Conservation (phyloP, 2,329 filamentous ascomycete species). For the Tolypocladium capitatum region DNA sequence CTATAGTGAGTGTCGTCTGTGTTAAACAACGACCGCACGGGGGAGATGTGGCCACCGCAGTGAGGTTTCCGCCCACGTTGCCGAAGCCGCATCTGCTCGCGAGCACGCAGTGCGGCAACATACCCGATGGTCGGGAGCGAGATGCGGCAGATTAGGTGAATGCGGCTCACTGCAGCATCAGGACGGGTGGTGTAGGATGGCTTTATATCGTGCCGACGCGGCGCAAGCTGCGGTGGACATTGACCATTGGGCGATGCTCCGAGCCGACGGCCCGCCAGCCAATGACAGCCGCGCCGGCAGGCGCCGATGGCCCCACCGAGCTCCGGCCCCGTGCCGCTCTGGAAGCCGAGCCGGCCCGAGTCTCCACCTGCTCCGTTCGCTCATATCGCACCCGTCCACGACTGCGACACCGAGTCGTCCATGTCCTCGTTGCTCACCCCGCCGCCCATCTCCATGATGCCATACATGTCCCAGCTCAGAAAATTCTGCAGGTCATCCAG, state of each 20-base stretch:
- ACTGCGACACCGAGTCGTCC: slow-evolving; percentile 19
- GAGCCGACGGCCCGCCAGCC: slow-evolving; percentile 1
- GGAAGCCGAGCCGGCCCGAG: background rate
- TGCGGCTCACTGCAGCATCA: background rate
- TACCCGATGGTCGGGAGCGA: no score
- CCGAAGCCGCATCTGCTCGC: no score
- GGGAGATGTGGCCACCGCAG: no score
- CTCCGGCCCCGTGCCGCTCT: background rate
- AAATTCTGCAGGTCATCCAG: slow-evolving; percentile 25
- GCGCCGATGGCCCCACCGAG: slow-evolving; percentile 2
- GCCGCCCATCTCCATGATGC: slow-evolving; percentile 26
- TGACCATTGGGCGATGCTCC: slow-evolving; percentile 4
- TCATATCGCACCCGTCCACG: slow-evolving; percentile 12
- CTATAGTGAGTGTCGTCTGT: no score
- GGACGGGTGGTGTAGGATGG: slow-evolving; percentile 4
- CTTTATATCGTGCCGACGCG: background rate
- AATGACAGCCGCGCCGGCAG: background rate
- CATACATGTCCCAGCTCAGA: slow-evolving; percentile 26
- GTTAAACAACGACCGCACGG: no score
- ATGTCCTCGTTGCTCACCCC: slow-evolving; percentile 20
- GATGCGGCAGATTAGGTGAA: no score
- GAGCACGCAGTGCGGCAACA: no score
- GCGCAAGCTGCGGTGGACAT: no score
- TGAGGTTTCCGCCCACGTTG: no score
- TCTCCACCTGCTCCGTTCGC: background rate